Evolutionary conservation across 768 basidiomycete species (phyloP).

Genomic region (Lentinula detonsa): DNA sequence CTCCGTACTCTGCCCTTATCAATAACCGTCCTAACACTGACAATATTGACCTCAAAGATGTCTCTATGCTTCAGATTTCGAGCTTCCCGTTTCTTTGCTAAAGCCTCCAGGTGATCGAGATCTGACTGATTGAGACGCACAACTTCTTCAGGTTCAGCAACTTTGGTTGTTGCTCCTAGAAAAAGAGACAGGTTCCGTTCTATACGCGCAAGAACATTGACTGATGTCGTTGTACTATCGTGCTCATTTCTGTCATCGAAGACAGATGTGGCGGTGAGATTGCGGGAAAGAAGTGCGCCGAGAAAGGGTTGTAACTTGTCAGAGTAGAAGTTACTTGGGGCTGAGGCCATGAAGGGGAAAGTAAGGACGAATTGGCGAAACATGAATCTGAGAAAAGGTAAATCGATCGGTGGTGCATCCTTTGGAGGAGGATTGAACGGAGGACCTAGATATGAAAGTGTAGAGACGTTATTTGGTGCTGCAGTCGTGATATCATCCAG

Average conservation of each 20-base stretch:
- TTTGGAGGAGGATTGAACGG: constrained; percentile 76
- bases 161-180: constrained; percentile 74
- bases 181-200: constrained; percentile 85
- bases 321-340: constrained; percentile 88
- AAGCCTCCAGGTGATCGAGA: constrained; percentile 67
- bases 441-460: constrained; percentile 82
- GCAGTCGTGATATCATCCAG: constrained; percentile 58
- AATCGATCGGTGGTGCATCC: constrained; percentile 51
- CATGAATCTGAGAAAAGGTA: constrained; percentile 85
- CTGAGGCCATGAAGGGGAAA: constrained; percentile 90
- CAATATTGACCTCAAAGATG: constrained; percentile 85
- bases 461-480: constrained; percentile 41
- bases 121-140: constrained; percentile 86
- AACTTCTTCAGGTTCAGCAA: constrained; percentile 82
- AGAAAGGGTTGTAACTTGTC: constrained; percentile 95
- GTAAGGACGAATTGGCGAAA: constrained; percentile 92
- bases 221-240: constrained; percentile 51
- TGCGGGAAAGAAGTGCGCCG: constrained; percentile 73
- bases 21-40: constrained; percentile 77
- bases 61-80: constrained; percentile 40
- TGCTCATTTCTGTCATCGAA: constrained; percentile 52
- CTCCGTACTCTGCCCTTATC: constrained; percentile 85
- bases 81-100: constrained; percentile 60
- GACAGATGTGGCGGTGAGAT: constrained; percentile 56
- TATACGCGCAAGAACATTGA: constrained; percentile 67